Conservation (phyloP, 768 basidiomycete genomes). For the Collybia sp. region DNA sequence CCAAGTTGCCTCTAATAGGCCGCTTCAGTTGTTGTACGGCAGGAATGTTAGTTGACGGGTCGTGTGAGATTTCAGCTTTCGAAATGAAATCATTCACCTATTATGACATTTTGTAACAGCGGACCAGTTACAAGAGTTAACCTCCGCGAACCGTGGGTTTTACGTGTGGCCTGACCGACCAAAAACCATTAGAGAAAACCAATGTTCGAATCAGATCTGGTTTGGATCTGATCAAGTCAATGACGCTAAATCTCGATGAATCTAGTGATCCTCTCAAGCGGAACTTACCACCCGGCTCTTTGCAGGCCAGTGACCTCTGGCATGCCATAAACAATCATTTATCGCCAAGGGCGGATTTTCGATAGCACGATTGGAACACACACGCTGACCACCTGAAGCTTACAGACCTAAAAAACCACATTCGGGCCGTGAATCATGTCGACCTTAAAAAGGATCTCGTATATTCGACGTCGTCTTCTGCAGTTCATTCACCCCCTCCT, state of each 20-base stretch:
- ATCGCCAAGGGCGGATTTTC: too few species aligned
- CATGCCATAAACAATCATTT: too few species aligned
- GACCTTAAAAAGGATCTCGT: slow-evolving; percentile 21
- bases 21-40: too few species aligned
- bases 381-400: not conserved
- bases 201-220: slow-evolving; percentile 12
- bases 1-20: too few species aligned
- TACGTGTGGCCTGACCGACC: too few species aligned
- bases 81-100: too few species aligned
- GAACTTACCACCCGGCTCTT: not conserved
- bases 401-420: slow-evolving; percentile 1
- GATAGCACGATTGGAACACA: not conserved
- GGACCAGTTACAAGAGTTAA: too few species aligned
- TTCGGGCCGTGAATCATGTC: slow-evolving; percentile 15
- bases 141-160: too few species aligned
- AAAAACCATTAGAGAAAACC: not conserved
- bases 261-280: slow-evolving; percentile 2
- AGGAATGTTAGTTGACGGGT: too few species aligned
- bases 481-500: slow-evolving; percentile 1
- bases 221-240: slow-evolving; percentile 5
- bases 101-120: too few species aligned
- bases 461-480: not conserved
- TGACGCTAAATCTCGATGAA: slow-evolving; percentile 8
- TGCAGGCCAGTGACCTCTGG: not conserved
- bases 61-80: too few species aligned